phyloP scores from a whole-genome alignment of 2,329 filamentous ascomycete genomes.

The Diplodia corticola region DNA sequence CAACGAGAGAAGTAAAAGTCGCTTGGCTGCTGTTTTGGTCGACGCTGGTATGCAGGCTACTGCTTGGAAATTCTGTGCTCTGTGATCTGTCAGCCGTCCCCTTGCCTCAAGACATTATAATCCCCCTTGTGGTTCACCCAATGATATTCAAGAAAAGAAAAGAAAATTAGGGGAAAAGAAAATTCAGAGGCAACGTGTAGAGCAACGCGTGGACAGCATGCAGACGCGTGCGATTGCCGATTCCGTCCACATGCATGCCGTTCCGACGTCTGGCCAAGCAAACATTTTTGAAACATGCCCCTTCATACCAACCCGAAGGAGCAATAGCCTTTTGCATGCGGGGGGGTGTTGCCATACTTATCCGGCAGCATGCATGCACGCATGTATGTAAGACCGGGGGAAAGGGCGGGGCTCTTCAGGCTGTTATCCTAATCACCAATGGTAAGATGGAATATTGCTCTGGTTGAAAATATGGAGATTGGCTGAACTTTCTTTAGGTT shows the following conservation, averaged over 20 bases:
- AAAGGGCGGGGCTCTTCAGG: neutral
- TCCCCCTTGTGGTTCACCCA: neutral
- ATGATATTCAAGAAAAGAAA: neutral
- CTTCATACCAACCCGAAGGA: neutral
- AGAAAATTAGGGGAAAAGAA: neutral
- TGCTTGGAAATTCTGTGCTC: neutral
- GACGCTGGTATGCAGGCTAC: neutral
- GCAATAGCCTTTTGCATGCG: constrained; percentile 7
- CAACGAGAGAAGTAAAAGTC: neutral
- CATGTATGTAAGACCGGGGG: neutral
- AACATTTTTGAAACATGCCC: constrained; percentile 18
- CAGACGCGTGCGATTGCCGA: neutral
- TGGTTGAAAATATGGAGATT: neutral
- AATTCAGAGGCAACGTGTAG: too few species aligned
- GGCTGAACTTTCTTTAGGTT: neutral
- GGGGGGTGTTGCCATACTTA: neutral
- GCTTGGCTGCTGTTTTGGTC: neutral
- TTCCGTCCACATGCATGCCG: neutral
- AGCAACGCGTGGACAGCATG: neutral
- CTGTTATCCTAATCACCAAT: neutral
- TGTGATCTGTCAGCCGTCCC: neutral
- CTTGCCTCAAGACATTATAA: neutral
- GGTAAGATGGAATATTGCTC: neutral
- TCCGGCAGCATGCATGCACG: neutral
- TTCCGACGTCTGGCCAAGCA: constrained; percentile 15